phyloP scores from a whole-genome alignment of 2,329 filamentous ascomycete genomes.

The Penicillium olsonii region DNA sequence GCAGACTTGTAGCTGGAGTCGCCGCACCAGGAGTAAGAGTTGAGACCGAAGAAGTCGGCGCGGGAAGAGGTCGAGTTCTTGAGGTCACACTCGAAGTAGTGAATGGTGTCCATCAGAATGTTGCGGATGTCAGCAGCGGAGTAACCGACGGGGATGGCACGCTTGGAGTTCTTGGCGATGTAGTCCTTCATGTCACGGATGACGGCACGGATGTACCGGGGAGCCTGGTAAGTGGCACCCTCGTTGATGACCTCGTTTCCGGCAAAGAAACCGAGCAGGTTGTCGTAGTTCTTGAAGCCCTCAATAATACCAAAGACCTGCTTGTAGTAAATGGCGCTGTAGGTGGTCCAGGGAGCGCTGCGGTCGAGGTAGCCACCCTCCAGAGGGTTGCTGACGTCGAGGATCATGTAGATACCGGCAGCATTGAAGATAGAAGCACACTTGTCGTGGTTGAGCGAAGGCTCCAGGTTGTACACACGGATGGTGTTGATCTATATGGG shows the following conservation, averaged over 20 bases:
- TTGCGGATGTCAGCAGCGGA: conserved; percentile 65
- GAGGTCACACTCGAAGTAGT: conserved; percentile 61
- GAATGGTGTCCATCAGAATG: conserved; percentile 61
- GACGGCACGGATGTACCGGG: conserved; percentile 63
- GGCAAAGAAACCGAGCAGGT: conserved; percentile 66
- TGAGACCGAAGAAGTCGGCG: conserved; percentile 67
- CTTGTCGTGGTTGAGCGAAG: conserved; percentile 60
- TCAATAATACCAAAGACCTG: conserved; percentile 66
- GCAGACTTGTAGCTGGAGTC: conserved; percentile 55
- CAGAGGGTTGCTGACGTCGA: conserved; percentile 66
- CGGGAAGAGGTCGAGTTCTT: conserved; percentile 52
- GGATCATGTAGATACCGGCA: conserved; percentile 66
- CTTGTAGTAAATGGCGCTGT: conserved; percentile 57
- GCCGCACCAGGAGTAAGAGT: conserved; percentile 71
- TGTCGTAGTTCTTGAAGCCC: conserved; percentile 67
- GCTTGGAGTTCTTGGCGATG: conserved; percentile 59
- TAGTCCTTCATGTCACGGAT: conserved; percentile 70
- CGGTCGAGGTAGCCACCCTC: conserved; percentile 59
- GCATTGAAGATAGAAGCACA: conserved; percentile 67
- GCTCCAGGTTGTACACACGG: conserved; percentile 65
- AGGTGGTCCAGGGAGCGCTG: conserved; percentile 55
- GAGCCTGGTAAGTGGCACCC: conserved; percentile 54
- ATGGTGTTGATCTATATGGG: conserved; percentile 58
- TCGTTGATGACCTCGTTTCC: conserved; percentile 71
- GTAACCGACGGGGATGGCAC: conserved; percentile 67